Percentiles rank a stretch among this genome's conserved stretches.
Conservation (phyloP, 2,329 filamentous ascomycete species). For the Aureobasidium lini region DNA sequence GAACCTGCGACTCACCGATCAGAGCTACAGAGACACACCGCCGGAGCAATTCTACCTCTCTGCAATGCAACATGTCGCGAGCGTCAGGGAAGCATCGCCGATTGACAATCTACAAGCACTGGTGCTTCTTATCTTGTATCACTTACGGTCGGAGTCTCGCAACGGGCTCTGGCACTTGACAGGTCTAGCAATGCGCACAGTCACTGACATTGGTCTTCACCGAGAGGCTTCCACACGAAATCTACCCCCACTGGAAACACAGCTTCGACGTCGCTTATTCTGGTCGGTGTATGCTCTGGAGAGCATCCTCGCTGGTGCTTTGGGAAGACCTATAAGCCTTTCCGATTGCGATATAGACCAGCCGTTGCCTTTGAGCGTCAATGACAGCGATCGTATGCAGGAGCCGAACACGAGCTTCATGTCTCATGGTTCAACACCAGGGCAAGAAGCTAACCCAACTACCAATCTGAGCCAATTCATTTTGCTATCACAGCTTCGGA, state of each 20-base stretch:
- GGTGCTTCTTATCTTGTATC: not conserved
- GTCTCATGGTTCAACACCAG: not conserved
- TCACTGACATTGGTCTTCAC: not conserved
- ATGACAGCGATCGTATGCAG: not conserved
- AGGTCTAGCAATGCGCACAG: not conserved
- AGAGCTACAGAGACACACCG: not conserved
- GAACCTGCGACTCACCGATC: not conserved
- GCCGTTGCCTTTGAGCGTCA: not conserved
- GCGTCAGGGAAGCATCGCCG: not conserved
- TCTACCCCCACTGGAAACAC: not conserved
- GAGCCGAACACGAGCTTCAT: not conserved
- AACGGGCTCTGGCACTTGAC: constrained; percentile 1
- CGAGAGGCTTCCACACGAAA: not conserved
- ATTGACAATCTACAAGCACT: not conserved
- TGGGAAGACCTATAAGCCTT: not conserved
- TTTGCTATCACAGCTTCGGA: not conserved
- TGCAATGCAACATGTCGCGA: not conserved
- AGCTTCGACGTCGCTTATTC: not conserved
- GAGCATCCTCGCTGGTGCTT: not conserved
- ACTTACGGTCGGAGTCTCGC: not conserved
- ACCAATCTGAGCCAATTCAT: not conserved
- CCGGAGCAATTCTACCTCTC: constrained; percentile 1
- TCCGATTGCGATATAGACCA: constrained; percentile 1
- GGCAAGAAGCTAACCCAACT: not conserved
- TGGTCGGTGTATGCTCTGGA: not conserved